Conservation (phyloP, 331 rosid genomes). For the Cydonia oblonga region DNA sequence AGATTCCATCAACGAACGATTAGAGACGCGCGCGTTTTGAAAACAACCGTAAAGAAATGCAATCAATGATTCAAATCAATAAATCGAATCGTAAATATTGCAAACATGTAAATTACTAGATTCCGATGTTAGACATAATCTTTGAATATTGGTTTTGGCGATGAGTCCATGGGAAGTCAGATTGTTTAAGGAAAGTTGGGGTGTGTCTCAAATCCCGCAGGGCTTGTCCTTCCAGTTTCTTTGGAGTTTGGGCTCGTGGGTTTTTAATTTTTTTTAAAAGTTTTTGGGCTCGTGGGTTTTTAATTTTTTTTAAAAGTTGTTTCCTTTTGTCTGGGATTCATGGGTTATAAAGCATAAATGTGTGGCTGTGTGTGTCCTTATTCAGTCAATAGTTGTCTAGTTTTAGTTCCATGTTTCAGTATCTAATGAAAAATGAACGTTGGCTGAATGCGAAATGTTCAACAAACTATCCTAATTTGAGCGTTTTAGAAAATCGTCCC, state of each 20-base stretch:
- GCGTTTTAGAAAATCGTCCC: too few relatives aligned
- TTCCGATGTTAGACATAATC: background rate
- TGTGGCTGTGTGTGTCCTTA: too few relatives aligned
- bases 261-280: background rate
- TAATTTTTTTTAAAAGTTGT: background rate
- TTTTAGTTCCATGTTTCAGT: too few relatives aligned
- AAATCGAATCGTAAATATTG: background rate
- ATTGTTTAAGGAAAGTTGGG: conserved; percentile 4
- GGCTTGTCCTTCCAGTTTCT: background rate
- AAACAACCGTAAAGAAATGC: background rate
- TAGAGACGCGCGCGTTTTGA: background rate
- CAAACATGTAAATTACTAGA: background rate
- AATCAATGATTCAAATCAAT: background rate
- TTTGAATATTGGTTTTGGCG: background rate
- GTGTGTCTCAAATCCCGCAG: conserved; percentile 26
- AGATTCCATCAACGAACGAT: too few relatives aligned
- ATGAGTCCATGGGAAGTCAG: conserved; percentile 1
- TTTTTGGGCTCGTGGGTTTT: background rate
- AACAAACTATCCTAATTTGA: too few relatives aligned
- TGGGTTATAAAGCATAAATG: too few relatives aligned
- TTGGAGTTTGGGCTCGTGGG: background rate
- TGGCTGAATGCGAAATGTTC: too few relatives aligned
- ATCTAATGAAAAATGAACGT: too few relatives aligned
- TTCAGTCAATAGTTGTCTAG: too few relatives aligned
- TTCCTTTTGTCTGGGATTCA: too few relatives aligned